Conservation (phyloP, 371 early-diverging fungal genomes). For the Mortierella sp. region DNA sequence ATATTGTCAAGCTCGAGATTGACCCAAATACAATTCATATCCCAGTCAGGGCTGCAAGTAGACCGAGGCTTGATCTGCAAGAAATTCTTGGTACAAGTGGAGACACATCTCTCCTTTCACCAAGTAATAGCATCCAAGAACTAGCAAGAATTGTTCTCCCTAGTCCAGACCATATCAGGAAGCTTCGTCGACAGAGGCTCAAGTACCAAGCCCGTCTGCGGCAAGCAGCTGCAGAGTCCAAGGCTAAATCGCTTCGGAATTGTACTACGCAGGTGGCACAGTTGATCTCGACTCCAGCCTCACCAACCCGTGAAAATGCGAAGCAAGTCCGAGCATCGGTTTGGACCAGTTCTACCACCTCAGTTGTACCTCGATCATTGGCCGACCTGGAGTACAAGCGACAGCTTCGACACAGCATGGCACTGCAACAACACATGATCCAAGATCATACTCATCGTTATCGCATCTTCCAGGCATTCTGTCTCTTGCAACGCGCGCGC, state of each 20-base stretch:
- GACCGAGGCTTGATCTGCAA: conserved; percentile 15
- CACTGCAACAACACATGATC: conserved; percentile 47
- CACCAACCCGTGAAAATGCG: not conserved
- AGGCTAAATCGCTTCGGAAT: conserved; percentile 1
- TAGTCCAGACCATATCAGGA: conserved; percentile 34
- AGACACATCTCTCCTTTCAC: not conserved
- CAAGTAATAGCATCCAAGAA: conserved; percentile 5
- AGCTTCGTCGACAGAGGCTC: conserved; percentile 40
- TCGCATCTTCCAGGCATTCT: conserved; percentile 49
- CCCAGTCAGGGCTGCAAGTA: conserved; percentile 9
- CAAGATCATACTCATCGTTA: conserved; percentile 50
- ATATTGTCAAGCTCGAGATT: conserved; percentile 17
- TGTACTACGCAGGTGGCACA: not conserved
- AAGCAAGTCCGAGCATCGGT: conserved; percentile 21
- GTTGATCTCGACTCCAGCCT: not conserved
- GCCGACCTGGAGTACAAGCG: conserved; percentile 41
- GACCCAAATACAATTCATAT: conserved; percentile 40
- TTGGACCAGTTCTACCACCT: conserved; percentile 42
- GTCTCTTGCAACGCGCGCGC: conserved; percentile 43
- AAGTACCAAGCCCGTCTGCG: conserved; percentile 44
- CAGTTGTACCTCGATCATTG: conserved; percentile 24
- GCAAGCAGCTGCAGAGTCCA: conserved; percentile 22
- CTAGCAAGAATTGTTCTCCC: conserved; percentile 33
- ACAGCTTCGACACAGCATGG: conserved; percentile 37
- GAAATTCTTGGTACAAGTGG: conserved; percentile 11